phyloP scores from a whole-genome alignment of 2,329 filamentous ascomycete genomes.

The Trichocomaceae sp. region DNA sequence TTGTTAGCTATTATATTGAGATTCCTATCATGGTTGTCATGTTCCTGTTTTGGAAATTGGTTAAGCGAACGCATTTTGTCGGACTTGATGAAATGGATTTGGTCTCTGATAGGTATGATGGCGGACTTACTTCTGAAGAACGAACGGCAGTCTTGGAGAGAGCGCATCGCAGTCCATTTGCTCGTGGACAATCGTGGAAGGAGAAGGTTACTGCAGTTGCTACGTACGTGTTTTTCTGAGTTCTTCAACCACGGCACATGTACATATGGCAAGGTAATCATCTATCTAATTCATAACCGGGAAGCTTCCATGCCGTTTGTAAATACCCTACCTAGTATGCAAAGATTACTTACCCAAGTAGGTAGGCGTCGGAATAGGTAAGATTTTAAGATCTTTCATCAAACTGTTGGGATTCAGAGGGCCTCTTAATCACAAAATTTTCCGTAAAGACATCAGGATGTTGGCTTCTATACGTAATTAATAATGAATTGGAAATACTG shows the following conservation, averaged over 20 bases:
- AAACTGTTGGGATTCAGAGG: background rate
- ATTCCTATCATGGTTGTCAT: conserved; percentile 54
- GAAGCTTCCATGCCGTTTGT: no score
- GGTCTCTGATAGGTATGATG: conserved; percentile 38
- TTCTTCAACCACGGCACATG: no score
- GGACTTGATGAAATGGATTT: conserved; percentile 46
- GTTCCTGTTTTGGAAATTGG: conserved; percentile 51
- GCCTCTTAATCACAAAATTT: background rate
- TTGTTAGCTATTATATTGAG: conserved; percentile 60
- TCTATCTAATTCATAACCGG: background rate
- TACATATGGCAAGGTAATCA: no score
- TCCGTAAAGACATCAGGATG: background rate
- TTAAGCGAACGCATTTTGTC: conserved; percentile 44
- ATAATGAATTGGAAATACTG: background rate
- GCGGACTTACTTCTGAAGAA: conserved; percentile 9
- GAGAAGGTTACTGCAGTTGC: conserved; percentile 27
- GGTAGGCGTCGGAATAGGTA: no score
- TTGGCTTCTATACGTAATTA: background rate
- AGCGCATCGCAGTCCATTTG: conserved; percentile 11
- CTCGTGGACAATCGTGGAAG: conserved; percentile 15
- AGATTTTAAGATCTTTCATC: background rate
- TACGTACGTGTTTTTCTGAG: conserved; percentile 36
- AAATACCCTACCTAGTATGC: no score
- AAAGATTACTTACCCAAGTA: no score
- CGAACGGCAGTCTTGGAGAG: conserved; percentile 4